Conservation (phyloP, 257 asterid genomes). For the Primulina huaijiensis region DNA sequence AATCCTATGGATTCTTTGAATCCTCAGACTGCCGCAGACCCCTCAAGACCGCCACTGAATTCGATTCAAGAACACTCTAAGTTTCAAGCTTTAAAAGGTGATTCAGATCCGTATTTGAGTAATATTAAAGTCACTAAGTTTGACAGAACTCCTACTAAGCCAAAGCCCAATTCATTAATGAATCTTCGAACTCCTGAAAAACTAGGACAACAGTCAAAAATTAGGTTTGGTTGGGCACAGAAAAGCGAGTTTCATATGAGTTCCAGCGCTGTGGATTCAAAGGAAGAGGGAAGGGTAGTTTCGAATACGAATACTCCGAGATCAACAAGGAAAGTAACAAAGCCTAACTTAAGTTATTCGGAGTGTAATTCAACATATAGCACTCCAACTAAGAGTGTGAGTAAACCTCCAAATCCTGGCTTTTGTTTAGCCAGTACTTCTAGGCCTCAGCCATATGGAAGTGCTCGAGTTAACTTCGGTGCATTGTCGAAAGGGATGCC, state of each 20-base stretch:
- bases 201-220: conserved; percentile 38
- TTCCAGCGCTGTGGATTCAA: conserved; percentile 39
- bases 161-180: conserved; percentile 41
- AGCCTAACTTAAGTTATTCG: conserved; percentile 53
- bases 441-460: conserved; percentile 48
- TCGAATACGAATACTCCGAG: conserved; percentile 55
- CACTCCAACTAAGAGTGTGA: conserved; percentile 85
- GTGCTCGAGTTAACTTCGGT: conserved; percentile 56
- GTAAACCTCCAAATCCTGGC: conserved; percentile 70
- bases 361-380: conserved; percentile 76
- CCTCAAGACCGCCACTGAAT: conserved; percentile 77
- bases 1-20: conserved; percentile 53
- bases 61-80: conserved; percentile 64
- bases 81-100: conserved; percentile 35
- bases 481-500: conserved; percentile 68
- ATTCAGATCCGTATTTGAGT: conserved; percentile 46
- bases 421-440: conserved; percentile 57
- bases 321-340: conserved; percentile 52
- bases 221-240: conserved; percentile 59
- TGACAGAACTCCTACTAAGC: conserved; percentile 71
- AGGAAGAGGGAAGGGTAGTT: conserved; percentile 55
- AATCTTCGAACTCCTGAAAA: conserved; percentile 73
- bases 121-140: conserved; percentile 39
- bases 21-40: conserved; percentile 49
- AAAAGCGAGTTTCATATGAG: conserved; percentile 45